phyloP scores from a whole-genome alignment of 2,329 filamentous ascomycete species.

The Aspergillus sp. region DNA sequence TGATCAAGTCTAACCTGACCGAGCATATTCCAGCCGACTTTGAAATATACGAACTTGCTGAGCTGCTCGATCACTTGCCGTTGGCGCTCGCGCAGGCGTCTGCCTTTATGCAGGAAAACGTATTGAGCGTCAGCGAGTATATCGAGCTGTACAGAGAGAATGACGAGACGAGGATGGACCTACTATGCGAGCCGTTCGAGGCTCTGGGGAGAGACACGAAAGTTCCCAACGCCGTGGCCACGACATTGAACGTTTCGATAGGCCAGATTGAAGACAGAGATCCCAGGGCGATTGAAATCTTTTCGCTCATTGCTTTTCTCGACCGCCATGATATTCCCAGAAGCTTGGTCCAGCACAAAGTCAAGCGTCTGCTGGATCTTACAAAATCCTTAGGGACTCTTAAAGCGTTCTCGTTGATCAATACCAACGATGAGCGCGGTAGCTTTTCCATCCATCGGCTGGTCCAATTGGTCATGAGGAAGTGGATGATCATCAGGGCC shows the following conservation, averaged over 20 bases:
- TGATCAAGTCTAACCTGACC: conserved; percentile 5
- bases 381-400: conserved; percentile 5
- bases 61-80: conserved; percentile 5
- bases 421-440: conserved; percentile 1
- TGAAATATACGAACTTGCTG: conserved; percentile 4
- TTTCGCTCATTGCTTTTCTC: conserved; percentile 5
- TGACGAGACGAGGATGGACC: conserved; percentile 6
- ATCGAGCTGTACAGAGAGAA: conserved; percentile 9
- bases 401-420: conserved; percentile 8
- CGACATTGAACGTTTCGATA: conserved; percentile 8
- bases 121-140: conserved; percentile 6
- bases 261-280: conserved; percentile 7
- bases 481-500: conserved; percentile 6
- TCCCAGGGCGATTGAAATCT: conserved; percentile 4
- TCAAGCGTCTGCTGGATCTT: conserved; percentile 2
- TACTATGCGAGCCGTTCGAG: conserved; percentile 9
- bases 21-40: conserved; percentile 2
- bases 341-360: conserved; percentile 4
- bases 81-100: conserved; percentile 8
- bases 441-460: conserved; percentile 7
- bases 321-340: conserved; percentile 5
- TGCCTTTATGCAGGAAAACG: conserved; percentile 8
- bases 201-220: conserved; percentile 6
- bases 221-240: conserved; percentile 6
- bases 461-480: conserved; percentile 7